Base-by-base conservation (phyloP, 495 filamentous ascomycete species). In the Penicillium waksmanii region DNA sequence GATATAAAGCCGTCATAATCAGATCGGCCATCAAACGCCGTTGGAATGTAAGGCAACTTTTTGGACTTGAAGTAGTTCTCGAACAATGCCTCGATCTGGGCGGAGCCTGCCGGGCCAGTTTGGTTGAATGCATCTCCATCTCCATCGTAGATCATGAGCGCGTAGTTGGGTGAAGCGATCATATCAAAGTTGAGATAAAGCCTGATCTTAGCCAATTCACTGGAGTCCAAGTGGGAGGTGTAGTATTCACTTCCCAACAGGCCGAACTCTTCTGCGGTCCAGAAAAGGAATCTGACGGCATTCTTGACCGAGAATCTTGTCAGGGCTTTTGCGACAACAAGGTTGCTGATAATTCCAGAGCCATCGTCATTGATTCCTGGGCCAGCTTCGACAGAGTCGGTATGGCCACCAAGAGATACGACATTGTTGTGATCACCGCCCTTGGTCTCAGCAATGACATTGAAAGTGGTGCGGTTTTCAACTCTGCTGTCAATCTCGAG, bases 131-230 rank as follows among this genome's bases (percentile, higher is more conserved):
- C 66, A 49, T 67, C 73, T 44, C 88, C 89, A 61, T 89, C 86
- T 44, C 89, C 89, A 68, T 92, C 89, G 67, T 89, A 90, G 69
- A 90, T 80, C 66, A 81, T 83, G 64, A 84, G 80, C 15, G 82
- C 77, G 64, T 84, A 90, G 77, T 91, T 91, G 46, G 89, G 89
- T 15, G 79, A 84, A 44, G 88, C 89, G 57, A 90, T 88, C 89
- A 91, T 92, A 72, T 92, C 89, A 62, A 89, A 89, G 76, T 92
- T 89, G 63, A 91, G 85, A 65, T 90, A 89, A 3, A 89, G 80
- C 1, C 80, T 70, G 59, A 91, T 82, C 64, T 85, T 85, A 35
- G 71, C 74, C 11, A 82, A 72, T 49, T 85, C 84, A 17, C 74
- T 76, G 2, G 72, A 51, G 21, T 73, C 62, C 52, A 83, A 77